Conservation (phyloP, 176 grass and related monocot genomes). For the Leersia perrieri region DNA sequence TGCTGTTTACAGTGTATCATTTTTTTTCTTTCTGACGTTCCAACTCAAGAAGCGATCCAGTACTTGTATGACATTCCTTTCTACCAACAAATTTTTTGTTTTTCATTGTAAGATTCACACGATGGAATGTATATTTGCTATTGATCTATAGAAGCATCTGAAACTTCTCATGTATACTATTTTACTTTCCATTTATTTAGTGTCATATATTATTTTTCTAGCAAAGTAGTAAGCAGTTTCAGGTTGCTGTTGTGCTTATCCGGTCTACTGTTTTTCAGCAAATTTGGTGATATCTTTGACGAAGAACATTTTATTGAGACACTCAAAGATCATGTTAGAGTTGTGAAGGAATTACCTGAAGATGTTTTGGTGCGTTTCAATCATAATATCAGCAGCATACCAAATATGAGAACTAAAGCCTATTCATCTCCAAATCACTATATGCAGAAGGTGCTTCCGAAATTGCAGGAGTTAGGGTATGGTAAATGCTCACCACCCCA, state of each 20-base stretch:
- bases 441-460: conserved; percentile 82
- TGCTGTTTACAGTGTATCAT: not conserved
- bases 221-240: not conserved
- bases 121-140: not conserved
- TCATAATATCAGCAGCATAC: conserved; percentile 84
- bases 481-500: conserved; percentile 3
- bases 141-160: not conserved
- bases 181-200: not conserved
- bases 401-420: conserved; percentile 96
- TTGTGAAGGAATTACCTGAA: conserved; percentile 73
- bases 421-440: conserved; percentile 72
- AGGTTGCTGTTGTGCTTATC: not conserved
- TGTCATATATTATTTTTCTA: not conserved
- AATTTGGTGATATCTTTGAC: conserved; percentile 91
- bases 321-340: conserved; percentile 69
- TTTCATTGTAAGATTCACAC: not conserved
- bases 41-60: not conserved
- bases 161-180: not conserved
- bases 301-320: conserved; percentile 82
- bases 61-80: not conserved
- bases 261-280: conserved; percentile 58
- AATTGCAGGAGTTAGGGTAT: conserved; percentile 82
- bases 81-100: not conserved
- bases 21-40: not conserved
- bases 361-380: conserved; percentile 74